phyloP scores from a whole-genome alignment of 23 red algal genomes.

The Gracilaria gracilis region DNA sequence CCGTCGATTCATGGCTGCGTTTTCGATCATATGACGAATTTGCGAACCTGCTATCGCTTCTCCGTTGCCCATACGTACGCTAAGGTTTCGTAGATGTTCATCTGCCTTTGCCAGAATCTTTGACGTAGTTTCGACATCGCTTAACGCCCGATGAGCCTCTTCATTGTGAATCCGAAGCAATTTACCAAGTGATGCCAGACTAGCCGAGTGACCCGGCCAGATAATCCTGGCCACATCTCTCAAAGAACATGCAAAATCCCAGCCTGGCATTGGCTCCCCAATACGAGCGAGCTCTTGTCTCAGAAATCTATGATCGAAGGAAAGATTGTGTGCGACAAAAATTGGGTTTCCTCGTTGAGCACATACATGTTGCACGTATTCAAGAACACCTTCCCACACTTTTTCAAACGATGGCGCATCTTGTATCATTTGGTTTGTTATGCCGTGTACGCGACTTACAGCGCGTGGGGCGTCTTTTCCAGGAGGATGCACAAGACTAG shows the following conservation, averaged over 20 bases:
- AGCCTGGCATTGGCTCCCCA: slow-evolving; percentile 35
- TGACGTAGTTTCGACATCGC: slow-evolving; percentile 37
- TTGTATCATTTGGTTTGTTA: slow-evolving; percentile 52
- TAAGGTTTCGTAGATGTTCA: slow-evolving; percentile 8
- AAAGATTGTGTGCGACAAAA: slow-evolving; percentile 48
- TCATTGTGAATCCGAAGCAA: slow-evolving; percentile 30
- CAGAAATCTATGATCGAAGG: slow-evolving; percentile 48
- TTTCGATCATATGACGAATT: slow-evolving; percentile 45
- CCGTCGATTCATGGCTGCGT: slow-evolving; percentile 25
- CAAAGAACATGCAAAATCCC: slow-evolving; percentile 59
- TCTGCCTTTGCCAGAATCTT: slow-evolving; percentile 43
- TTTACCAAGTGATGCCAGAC: slow-evolving; percentile 29
- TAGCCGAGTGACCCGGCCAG: slow-evolving; percentile 52
- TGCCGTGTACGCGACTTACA: slow-evolving; percentile 28
- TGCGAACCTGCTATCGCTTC: background rate
- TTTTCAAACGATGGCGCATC: slow-evolving; percentile 55
- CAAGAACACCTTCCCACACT: slow-evolving; percentile 29
- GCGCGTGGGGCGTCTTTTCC: slow-evolving; percentile 4
- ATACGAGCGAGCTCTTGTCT: slow-evolving; percentile 28
- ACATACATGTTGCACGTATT: slow-evolving; percentile 33
- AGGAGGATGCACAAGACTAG: slow-evolving; percentile 39
- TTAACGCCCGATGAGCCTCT: slow-evolving; percentile 43
- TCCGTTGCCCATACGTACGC: background rate
- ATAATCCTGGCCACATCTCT: slow-evolving; percentile 41
- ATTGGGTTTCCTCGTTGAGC: slow-evolving; percentile 32